These are phyloP conservation scores for Taphrina betulina DNA, from an alignment of 1,139 yeast genomes.

Conservation along the genomic window DNA sequence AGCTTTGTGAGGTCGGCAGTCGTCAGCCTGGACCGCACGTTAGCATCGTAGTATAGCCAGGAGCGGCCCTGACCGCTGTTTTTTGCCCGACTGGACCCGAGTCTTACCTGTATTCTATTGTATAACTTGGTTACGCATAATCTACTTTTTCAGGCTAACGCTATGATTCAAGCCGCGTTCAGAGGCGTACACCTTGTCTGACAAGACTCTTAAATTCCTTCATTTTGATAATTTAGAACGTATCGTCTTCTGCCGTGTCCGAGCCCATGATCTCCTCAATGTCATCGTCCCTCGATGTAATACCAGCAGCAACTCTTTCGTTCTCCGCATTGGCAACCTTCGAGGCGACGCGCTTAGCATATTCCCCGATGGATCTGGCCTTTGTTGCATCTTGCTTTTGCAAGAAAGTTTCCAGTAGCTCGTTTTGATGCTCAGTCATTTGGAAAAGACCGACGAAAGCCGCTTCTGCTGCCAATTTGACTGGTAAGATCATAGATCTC, in stretches of 20 bases:
- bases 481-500: slow-evolving; percentile 82
- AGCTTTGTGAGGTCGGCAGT: too few species aligned
- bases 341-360: slow-evolving; percentile 34
- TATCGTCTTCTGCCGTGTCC: background rate
- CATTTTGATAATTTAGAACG: too few species aligned
- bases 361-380: slow-evolving; percentile 34
- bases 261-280: slow-evolving; percentile 23
- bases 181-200: background rate
- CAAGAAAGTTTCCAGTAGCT: slow-evolving; percentile 65
- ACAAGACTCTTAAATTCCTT: background rate
- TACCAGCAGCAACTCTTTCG: slow-evolving; percentile 28
- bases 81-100: too few species aligned
- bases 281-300: slow-evolving; percentile 25
- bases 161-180: background rate
- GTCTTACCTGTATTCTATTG: too few species aligned
- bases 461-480: slow-evolving; percentile 91
- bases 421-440: slow-evolving; percentile 68
- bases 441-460: slow-evolving; percentile 73
- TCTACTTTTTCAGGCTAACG: too few species aligned
- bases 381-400: slow-evolving; percentile 34
- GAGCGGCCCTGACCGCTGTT: too few species aligned
- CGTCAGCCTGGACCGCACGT: too few species aligned
- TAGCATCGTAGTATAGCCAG: too few species aligned
- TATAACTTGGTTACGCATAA: too few species aligned
- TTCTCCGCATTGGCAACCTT: slow-evolving; percentile 33